Percentiles rank a stretch among this genome's conserved stretches.
Evolutionary conservation across 805 yeast species (phyloP).

Genomic region (Dipodascopsis uninucleata): DNA sequence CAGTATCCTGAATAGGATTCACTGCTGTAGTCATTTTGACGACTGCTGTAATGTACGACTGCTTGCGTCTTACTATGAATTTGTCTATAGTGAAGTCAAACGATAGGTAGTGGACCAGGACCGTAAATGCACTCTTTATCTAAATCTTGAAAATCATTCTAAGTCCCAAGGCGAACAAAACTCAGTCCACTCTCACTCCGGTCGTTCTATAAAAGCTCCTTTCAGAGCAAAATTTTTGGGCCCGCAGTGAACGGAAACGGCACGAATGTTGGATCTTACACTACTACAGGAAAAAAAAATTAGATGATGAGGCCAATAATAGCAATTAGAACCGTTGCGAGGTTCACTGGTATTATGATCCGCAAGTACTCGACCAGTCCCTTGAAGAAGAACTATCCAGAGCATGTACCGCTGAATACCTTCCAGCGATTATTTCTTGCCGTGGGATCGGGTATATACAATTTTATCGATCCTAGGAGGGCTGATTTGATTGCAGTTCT

Average conservation of each 20-base stretch:
- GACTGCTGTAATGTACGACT: neutral
- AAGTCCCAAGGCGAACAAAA: neutral
- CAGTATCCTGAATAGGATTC: slow-evolving; percentile 17
- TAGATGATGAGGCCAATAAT: neutral
- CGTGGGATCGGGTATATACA: slow-evolving; percentile 70
- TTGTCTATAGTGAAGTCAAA: neutral
- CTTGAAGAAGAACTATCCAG: slow-evolving; percentile 47
- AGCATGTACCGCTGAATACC: slow-evolving; percentile 69
- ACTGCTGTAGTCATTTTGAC: slow-evolving; percentile 21
- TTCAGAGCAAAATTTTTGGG: too few species aligned
- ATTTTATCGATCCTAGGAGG: slow-evolving; percentile 46
- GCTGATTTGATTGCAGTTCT: slow-evolving; percentile 39
- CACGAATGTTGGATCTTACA: too few species aligned
- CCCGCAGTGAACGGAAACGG: too few species aligned
- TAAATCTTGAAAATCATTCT: neutral
- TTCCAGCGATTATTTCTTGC: slow-evolving; percentile 64
- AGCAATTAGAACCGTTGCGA: too few species aligned
- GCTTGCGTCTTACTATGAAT: neutral
- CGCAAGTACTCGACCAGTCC: neutral
- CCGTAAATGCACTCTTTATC: neutral
- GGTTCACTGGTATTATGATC: too few species aligned
- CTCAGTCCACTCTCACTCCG: neutral
- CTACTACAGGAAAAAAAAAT: neutral
- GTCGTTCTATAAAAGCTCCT: neutral
- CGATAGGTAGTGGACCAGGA: neutral